A percentile compares a stretch with the other conserved stretches of the same genome.
phyloP scores from a whole-genome alignment of 2,329 filamentous ascomycete species.

The Cladophialophora exuberans region DNA sequence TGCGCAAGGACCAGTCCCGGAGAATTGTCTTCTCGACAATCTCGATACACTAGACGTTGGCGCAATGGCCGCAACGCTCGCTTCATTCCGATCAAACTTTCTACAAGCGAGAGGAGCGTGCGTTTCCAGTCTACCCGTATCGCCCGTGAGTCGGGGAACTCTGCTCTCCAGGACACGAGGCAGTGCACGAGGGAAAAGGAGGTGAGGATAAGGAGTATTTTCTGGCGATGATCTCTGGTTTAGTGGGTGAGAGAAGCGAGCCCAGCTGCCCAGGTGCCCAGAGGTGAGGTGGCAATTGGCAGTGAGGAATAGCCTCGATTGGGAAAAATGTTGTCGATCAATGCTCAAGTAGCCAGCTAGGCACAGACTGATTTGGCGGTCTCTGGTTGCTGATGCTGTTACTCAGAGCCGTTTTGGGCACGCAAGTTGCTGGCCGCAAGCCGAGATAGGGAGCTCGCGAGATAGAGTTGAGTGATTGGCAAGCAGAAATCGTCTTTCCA shows the following conservation, averaged over 20 bases:
- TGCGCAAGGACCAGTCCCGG: too few species aligned
- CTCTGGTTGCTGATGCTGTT: too few species aligned
- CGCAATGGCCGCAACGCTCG: background rate
- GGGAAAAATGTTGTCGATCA: slow-evolving; percentile 3
- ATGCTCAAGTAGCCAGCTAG: too few species aligned
- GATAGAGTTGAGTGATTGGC: background rate
- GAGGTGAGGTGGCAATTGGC: background rate
- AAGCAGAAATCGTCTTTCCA: too few species aligned
- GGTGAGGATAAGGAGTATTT: background rate
- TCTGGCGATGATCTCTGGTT: background rate
- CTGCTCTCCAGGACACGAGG: background rate
- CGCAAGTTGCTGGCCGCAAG: background rate
- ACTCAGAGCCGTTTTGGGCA: slow-evolving; percentile 1
- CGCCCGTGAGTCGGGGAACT: slow-evolving; percentile 5
- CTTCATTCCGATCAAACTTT: background rate
- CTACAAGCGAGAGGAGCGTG: slow-evolving; percentile 2
- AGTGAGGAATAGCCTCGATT: background rate
- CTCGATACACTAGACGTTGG: too few species aligned
- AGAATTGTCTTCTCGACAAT: too few species aligned
- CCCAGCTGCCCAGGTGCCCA: background rate
- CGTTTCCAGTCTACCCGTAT: background rate
- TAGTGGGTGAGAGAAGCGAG: background rate
- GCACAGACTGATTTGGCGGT: too few species aligned
- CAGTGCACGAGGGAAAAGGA: background rate
- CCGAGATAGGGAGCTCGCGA: background rate